Percentiles rank a stretch among this genome's conserved stretches.
Evolutionary conservation across 208 protist genomes (phyloP).

Genomic region (Tritrichomonas musculus): DNA sequence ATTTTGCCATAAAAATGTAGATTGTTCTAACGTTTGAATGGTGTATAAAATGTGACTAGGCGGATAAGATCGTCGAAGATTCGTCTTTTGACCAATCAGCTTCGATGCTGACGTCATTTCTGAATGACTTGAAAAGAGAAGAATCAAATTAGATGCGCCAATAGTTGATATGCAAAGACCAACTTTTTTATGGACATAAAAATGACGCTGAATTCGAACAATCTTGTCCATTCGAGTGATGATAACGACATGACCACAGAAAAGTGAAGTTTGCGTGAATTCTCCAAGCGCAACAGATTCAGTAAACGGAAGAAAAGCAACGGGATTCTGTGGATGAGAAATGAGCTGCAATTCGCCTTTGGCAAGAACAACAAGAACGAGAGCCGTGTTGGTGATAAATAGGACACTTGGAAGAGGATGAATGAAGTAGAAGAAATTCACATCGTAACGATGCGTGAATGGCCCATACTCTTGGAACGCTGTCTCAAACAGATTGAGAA

Average conservation of each 20-base stretch:
- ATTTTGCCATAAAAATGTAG: not conserved
- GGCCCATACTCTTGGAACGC: not conserved
- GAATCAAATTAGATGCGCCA: not conserved
- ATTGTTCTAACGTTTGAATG: not conserved
- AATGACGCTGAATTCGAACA: not conserved
- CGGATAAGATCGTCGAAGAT: not conserved
- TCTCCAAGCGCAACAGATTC: not conserved
- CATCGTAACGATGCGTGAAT: too few relatives aligned
- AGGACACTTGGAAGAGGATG: not conserved
- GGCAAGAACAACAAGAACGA: not conserved
- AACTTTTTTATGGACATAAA: not conserved
- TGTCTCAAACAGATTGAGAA: not conserved
- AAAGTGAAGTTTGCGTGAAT: not conserved
- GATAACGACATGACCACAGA: not conserved
- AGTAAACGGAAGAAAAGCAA: conserved; percentile 1
- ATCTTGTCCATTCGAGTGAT: not conserved
- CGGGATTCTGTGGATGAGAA: not conserved
- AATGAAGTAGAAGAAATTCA: not conserved
- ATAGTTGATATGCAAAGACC: not conserved
- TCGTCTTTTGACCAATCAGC: not conserved
- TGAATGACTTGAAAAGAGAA: not conserved
- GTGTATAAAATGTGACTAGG: not conserved
- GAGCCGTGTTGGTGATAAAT: not conserved
- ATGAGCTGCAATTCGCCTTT: not conserved
- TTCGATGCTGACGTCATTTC: not conserved